These are phyloP conservation scores for Calamus simplicifolius DNA, from an alignment of 176 grass and related monocot species.

Conservation along the genomic window DNA sequence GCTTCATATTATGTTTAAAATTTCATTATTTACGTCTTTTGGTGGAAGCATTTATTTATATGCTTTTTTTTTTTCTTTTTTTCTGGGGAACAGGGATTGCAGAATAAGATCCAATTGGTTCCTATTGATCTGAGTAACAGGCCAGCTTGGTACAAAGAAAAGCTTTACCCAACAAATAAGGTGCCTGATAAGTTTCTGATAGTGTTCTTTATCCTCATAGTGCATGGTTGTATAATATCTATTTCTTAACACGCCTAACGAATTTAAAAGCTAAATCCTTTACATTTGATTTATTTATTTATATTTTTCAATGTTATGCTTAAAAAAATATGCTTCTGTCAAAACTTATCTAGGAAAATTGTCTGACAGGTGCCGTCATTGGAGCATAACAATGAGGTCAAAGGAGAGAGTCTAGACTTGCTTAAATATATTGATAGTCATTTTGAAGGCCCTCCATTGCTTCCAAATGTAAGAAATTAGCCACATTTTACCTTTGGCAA, in stretches of 20 bases:
- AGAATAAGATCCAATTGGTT: slow-evolving; percentile 15
- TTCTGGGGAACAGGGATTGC: not conserved
- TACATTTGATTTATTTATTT: no score
- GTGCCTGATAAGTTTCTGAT: not conserved
- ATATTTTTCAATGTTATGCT: no score
- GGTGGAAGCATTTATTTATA: no score
- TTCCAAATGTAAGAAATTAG: slow-evolving; percentile 43
- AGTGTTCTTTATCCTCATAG: no score
- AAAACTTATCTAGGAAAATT: not conserved
- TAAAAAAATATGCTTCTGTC: no score
- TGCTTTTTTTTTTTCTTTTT: not conserved
- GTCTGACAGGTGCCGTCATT: slow-evolving; percentile 55
- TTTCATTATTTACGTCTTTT: no score
- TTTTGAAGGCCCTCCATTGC: slow-evolving; percentile 57
- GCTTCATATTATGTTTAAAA: not conserved
- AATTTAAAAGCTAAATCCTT: no score
- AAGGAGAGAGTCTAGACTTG: slow-evolving; percentile 67
- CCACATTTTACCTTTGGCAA: no score
- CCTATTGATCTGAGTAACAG: not conserved
- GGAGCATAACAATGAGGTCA: slow-evolving; percentile 55
- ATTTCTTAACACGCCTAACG: no score
- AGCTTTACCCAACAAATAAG: slow-evolving; percentile 8
- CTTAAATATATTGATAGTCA: slow-evolving; percentile 52
- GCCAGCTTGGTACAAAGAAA: slow-evolving; percentile 13
- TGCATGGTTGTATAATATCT: no score